Percentiles rank a stretch among this genome's conserved stretches.
Conservation (phyloP, 2,329 filamentous ascomycete genomes). For the Immersiporthe knoxdaviesiana region DNA sequence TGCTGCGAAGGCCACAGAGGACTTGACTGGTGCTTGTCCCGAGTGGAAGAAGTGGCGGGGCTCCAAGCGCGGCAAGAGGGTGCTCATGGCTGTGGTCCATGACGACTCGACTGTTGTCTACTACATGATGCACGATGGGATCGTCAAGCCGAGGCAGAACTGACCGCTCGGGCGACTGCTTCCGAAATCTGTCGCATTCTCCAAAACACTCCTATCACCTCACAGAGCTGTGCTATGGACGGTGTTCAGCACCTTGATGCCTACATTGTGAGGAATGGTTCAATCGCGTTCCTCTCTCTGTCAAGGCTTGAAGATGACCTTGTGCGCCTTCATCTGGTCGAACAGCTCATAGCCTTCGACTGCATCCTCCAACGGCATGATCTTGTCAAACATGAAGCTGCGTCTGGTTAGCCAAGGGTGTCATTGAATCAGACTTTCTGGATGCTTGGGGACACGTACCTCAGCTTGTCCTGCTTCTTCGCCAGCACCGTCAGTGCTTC, state of each 20-base stretch:
- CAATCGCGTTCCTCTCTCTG: conserved; percentile 23
- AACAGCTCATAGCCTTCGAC: conserved; percentile 72
- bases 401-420: neutral
- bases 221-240: neutral
- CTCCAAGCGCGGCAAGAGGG: conserved; percentile 61
- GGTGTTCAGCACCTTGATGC: neutral
- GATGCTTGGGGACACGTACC: conserved; percentile 50
- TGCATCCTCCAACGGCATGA: conserved; percentile 71
- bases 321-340: conserved; percentile 73
- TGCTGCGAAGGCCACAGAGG: conserved; percentile 32
- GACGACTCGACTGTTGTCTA: conserved; percentile 84
- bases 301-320: conserved; percentile 69
- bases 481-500: conserved; percentile 67
- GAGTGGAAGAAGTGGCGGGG: conserved; percentile 48
- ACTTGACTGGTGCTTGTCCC: conserved; percentile 32
- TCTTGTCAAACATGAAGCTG: conserved; percentile 77
- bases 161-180: conserved; percentile 43
- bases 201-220: neutral
- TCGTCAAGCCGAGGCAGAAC: conserved; percentile 84
- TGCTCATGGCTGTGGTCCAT: conserved; percentile 75
- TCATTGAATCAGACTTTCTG: neutral
- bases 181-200: neutral
- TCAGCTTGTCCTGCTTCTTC: conserved; percentile 67
- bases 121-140: conserved; percentile 83
- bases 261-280: neutral